Base-by-base conservation (phyloP, 1,284 basidiomycete genomes). In the Sporisorium exsertum region DNA sequence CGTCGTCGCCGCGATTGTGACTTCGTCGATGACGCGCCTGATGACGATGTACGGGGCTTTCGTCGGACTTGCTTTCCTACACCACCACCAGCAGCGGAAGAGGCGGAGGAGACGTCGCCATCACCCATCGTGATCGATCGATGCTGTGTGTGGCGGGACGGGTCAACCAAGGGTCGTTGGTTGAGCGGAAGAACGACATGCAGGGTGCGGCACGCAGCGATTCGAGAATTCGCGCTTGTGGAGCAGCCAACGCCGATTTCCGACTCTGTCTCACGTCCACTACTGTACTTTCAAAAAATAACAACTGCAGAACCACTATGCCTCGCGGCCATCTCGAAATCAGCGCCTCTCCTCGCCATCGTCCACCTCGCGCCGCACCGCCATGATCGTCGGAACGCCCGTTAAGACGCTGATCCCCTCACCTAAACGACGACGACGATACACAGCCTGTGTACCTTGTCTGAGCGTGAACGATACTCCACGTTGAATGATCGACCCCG, bases 291-390 rank as follows among this genome's bases (percentile, higher is more conserved):
- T n/a, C 13, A 24, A 29, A 22, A 46, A 33, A 33, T 47, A 22
- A 12, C 45, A 18, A 13, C 8, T 22, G 55, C 32, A 46, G 29
- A 57, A 26, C 32, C 55, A 57, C 29, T 57, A 47, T 47, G 29
- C 22, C 7, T 5, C 51, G 5, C 16, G 16, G 10, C 2, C 29
- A 5, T 32, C 29, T 32, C 10, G 29, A 32, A 20, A 32, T n/a
- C n/a, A n/a, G n/a, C 27, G 6, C 20, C 20, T n/a, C 7, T 18
- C 22, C 35, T 53, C 52, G 26, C 26, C 37, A 16, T 42, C 22
- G 20, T 24, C 49, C 9, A 2, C 29, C 18, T 50, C 29, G 1
- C 45, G 1, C 24, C 40, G 40, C 40, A 20, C 40, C 40, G 40
- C 40, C 37, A 35, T 35, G 35, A n/a, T n/a, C n/a, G n/a, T n/a